A percentile compares a stretch with the other conserved stretches of the same genome.
Evolutionary conservation across 345 rosid genomes (phyloP).

Genomic region (Eutrema yunnanense): DNA sequence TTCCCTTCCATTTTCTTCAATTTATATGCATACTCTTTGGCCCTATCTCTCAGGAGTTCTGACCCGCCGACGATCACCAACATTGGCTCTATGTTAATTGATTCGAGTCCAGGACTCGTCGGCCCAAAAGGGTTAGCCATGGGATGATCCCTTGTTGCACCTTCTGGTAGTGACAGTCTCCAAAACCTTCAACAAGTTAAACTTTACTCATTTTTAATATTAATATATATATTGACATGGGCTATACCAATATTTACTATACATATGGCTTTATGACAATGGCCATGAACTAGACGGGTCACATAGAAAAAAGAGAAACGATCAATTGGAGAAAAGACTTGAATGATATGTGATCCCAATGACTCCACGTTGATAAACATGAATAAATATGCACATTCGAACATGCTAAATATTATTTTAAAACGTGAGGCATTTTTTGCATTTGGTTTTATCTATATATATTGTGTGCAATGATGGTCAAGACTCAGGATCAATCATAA

Average conservation of each 20-base stretch:
- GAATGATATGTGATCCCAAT: conserved; percentile 18
- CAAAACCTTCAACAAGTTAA: conserved; percentile 51
- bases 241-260: conserved; percentile 16
- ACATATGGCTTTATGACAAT: conserved; percentile 23
- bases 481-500: neutral
- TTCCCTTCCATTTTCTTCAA: conserved; percentile 49
- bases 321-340: conserved; percentile 11
- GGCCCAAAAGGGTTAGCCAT: conserved; percentile 82
- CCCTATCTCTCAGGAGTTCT: conserved; percentile 71
- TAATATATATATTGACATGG: neutral
- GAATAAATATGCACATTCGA: neutral
- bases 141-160: conserved; percentile 68
- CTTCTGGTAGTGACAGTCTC: conserved; percentile 71
- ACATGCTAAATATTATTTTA: neutral
- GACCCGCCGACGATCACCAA: conserved; percentile 56
- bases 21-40: conserved; percentile 54
- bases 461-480: conserved; percentile 6
- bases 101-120: conserved; percentile 42
- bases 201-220: neutral
- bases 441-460: neutral
- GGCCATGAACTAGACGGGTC: conserved; percentile 21
- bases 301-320: conserved; percentile 7
- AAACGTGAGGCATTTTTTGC: neutral
- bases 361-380: conserved; percentile 16
- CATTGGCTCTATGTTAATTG: conserved; percentile 44